Base-by-base conservation (phyloP, 2,329 filamentous ascomycete species). In the Botrytis byssoidea region DNA sequence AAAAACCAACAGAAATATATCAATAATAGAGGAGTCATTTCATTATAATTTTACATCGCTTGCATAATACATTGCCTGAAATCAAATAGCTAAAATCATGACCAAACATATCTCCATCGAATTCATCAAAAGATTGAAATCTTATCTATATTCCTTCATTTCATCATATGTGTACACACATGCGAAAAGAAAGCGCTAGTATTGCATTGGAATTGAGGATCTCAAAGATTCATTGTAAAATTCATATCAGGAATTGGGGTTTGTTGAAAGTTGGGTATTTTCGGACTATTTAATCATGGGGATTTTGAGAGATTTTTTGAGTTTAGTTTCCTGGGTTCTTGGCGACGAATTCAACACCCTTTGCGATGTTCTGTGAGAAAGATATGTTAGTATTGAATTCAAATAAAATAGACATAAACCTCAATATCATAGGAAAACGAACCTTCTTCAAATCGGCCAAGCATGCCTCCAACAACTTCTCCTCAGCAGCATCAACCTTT, bases 331-430 rank as follows among this genome's bases (percentile, higher is more conserved):
- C 74, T 71, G 74, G 74, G 74, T 75, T 75, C 65, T 74, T 68
- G 61, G 74, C 70, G 55, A 75, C 91, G 83, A 98, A 99, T 82
- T 91, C 90, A 82, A 98, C 87, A 82, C 96, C 96, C 90, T 98
- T 98, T 82, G 89, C 86, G 83, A 99, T 97, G 87, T 98, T 98
- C 86, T 90, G 91, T 88, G 94, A 92, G 76, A 98, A 90, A 80
- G 98, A 88, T 98, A 90, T 97, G 93, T 90, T 98, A 96, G 85
- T 94, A 90, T 66, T 94, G 92, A 82, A 92, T 94, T 81, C 78
- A 98, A 88, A 76, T 94, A 88, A 85, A 98, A 94, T 81, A 88
- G 87, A 48, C 9, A 32, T 10, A 18, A 42, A 29, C 25, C 14
- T 10, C n/a, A 22, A 9, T 18, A 60, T 61, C 18, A 46, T 25